Base-by-base conservation (phyloP, 768 basidiomycete genomes). In the Tricholoma furcatifolium region DNA sequence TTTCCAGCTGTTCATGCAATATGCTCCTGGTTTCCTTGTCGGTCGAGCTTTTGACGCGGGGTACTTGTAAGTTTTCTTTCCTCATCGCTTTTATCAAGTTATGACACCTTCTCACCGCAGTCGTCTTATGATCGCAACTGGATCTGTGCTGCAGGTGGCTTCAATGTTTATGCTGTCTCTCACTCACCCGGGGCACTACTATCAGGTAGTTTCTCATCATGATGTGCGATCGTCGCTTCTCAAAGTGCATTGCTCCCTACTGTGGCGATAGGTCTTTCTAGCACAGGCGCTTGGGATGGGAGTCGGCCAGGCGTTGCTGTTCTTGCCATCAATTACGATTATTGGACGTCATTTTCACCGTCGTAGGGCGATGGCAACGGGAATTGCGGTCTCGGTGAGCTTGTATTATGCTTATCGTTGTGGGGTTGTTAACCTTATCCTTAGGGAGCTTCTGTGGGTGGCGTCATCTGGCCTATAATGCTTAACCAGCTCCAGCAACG, bases 241-340 rank as follows among this genome's bases (percentile, higher is more conserved):
- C 47, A 47, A 24, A 59, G 60, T 5, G 12, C 30, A 32, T 23
- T 20, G 14, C 30, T 50, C 53, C 9, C 42, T 64, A 46, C 40
- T 43, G 21, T 20, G 41, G 54, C 18, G 57, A 55, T 51, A 79
- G 70, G 67, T 80, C 15, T 81, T 83, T 60, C 66, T 83, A 11
- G 67, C 78, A 0, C 81, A 84, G 65, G 81, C 75, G 4, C 65
- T 84, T n/a, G 81, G 78, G n/a, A 76, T 80, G 67, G 83, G 82
- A 2, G 47, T 73, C 7, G 77, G 77, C 2, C 70, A 74, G 35
- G 76, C 79, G 1, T 59, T 80, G 20, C 65, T 79, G 21, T 82
- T 79, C 65, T 61, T 81, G 20, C 82, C 81, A 1, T 74, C 80
- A 3, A 63, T 80, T 41, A 71, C 70, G 10, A 67, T 79, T 32